Evolutionary conservation across 1,284 basidiomycete species (phyloP).

Genomic region (Heterobasidion annosum): DNA sequence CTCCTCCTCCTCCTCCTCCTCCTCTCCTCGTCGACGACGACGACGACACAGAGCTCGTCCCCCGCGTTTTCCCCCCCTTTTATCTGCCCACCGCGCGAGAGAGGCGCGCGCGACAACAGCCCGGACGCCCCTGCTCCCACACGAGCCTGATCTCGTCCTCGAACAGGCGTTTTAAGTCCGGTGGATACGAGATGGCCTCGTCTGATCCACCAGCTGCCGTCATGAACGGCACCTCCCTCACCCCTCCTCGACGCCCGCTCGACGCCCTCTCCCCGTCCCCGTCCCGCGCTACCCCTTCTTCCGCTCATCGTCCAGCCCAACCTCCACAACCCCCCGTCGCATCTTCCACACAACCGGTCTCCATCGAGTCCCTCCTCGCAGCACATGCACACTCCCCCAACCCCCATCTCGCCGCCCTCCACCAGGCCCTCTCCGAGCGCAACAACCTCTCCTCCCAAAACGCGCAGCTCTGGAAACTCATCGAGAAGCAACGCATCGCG

Average conservation of each 20-base stretch:
- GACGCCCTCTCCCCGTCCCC: slow-evolving; percentile 12
- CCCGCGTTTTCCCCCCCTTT: background rate
- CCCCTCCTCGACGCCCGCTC: slow-evolving; percentile 10
- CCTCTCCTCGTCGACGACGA: background rate
- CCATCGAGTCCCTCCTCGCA: slow-evolving; percentile 47
- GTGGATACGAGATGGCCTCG: background rate
- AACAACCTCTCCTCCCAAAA: slow-evolving; percentile 77
- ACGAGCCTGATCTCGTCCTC: no score
- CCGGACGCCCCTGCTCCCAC: background rate
- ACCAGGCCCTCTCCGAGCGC: slow-evolving; percentile 66
- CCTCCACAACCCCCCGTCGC: background rate
- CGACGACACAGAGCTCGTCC: no score
- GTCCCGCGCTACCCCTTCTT: background rate
- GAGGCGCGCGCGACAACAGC: background rate
- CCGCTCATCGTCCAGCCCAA: background rate
- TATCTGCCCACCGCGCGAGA: background rate
- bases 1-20: background rate
- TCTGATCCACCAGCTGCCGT: background rate
- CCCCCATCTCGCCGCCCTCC: slow-evolving; percentile 60
- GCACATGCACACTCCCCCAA: slow-evolving; percentile 40
- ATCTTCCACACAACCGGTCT: slow-evolving; percentile 21
- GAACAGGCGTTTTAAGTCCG: background rate
- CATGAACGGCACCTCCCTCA: slow-evolving; percentile 8
- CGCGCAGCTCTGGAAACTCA: slow-evolving; percentile 84
- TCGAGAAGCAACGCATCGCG: slow-evolving; percentile 76